Conservation (phyloP, 805 yeast genomes). For the Myxozyma melibiosi region DNA sequence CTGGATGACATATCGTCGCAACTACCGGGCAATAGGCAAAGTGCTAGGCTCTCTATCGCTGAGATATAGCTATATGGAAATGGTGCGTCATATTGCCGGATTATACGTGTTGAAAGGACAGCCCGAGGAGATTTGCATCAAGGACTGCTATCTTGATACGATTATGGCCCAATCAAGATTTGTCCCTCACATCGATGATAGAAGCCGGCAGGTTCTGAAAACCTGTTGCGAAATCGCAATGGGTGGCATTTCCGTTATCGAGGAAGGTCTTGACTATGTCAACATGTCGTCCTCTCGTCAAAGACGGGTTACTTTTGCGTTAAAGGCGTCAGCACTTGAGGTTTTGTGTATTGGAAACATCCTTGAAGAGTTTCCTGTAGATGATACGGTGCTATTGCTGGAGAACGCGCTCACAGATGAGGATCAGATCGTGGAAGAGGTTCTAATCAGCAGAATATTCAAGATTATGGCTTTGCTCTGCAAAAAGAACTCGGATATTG, state of each 20-base stretch:
- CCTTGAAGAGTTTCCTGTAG: conserved; percentile 50
- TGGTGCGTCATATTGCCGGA: conserved; percentile 38
- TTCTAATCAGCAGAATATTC: conserved; percentile 54
- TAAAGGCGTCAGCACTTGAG: conserved; percentile 61
- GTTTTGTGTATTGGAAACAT: conserved; percentile 61
- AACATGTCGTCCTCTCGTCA: conserved; percentile 55
- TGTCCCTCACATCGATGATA: conserved; percentile 1
- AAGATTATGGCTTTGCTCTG: conserved; percentile 59
- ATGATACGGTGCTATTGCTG: conserved; percentile 50
- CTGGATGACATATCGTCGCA: conserved; percentile 19
- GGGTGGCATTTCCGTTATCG: conserved; percentile 52
- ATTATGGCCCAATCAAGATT: conserved; percentile 8
- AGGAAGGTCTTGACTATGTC: conserved; percentile 59
- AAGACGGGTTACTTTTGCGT: conserved; percentile 52
- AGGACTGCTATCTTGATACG: conserved; percentile 19
- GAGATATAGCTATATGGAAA: conserved; percentile 18
- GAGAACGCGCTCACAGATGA: conserved; percentile 55
- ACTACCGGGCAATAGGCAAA: conserved; percentile 21
- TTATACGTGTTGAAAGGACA: conserved; percentile 35
- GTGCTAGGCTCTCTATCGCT: conserved; percentile 40
- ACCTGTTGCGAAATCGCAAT: conserved; percentile 37
- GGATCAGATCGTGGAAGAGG: conserved; percentile 55
- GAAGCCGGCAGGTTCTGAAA: conserved; percentile 12
- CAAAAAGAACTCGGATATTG: conserved; percentile 38
- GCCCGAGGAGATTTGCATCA: conserved; percentile 21